These are phyloP conservation scores for Aphanomyces cochlioides DNA, from an alignment of 352 stramenopile species.

Conservation along the genomic window DNA sequence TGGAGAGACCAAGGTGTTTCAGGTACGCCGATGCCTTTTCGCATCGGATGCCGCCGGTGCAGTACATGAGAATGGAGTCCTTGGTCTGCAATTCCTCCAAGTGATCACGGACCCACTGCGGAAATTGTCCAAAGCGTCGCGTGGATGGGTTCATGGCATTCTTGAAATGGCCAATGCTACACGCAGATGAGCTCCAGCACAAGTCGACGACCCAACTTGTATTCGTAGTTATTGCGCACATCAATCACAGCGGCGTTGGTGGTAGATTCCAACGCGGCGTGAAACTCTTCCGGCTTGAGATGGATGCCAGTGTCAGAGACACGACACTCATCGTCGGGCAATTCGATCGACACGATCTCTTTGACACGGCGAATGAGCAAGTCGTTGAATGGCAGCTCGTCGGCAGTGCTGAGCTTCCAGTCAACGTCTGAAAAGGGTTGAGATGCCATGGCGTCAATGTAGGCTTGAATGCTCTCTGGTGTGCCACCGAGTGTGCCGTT, in stretches of 20 bases:
- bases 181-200: too few relatives aligned
- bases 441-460: constrained; percentile 56
- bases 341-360: constrained; percentile 33
- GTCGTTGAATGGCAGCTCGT: constrained; percentile 53
- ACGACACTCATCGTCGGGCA: constrained; percentile 19
- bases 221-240: constrained; percentile 58
- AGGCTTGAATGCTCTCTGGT: constrained; percentile 44
- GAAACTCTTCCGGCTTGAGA: constrained; percentile 35
- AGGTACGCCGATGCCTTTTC: constrained; percentile 67
- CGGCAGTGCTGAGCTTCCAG: constrained; percentile 75
- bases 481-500: constrained; percentile 77
- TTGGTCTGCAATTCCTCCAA: not conserved
- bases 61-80: constrained; percentile 60
- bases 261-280: constrained; percentile 21
- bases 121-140: constrained; percentile 24
- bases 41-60: constrained; percentile 66
- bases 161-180: constrained; percentile 28
- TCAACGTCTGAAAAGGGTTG: constrained; percentile 40
- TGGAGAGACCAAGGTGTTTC: constrained; percentile 49
- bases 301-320: constrained; percentile 27
- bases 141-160: constrained; percentile 21
- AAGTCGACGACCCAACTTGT: constrained; percentile 37
- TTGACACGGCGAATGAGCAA: constrained; percentile 60
- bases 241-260: constrained; percentile 33
- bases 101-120: constrained; percentile 18